Evolutionary conservation across 208 protist species (phyloP).

Genomic region (Plasmodiophora brassicae): DNA sequence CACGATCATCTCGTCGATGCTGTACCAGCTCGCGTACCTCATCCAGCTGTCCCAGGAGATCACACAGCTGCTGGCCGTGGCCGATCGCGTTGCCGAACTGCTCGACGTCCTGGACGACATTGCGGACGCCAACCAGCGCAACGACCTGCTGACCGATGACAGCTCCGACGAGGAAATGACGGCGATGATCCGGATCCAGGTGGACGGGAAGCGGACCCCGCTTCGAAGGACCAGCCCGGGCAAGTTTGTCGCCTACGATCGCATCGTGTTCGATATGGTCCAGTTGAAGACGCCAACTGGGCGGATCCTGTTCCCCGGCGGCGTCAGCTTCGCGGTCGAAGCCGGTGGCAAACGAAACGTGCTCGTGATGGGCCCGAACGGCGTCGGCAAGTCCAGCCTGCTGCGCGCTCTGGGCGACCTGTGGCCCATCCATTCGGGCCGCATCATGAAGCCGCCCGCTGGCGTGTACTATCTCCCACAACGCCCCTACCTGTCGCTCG

Average conservation of each 20-base stretch:
- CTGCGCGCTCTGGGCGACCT: neutral
- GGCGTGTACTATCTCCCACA: constrained; percentile 48
- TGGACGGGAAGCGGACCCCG: too few relatives aligned
- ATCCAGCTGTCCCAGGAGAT: neutral
- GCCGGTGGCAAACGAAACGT: neutral
- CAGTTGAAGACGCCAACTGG: neutral
- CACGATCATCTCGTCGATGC: neutral
- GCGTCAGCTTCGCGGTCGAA: neutral
- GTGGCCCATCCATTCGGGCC: neutral
- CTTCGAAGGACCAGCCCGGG: neutral
- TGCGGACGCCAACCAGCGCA: too few relatives aligned
- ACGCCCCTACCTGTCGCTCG: constrained; percentile 34
- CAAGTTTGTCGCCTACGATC: neutral
- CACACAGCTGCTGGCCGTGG: neutral
- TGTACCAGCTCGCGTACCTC: neutral
- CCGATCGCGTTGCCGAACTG: neutral
- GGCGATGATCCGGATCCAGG: neutral
- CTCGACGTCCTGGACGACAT: neutral
- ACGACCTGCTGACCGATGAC: neutral
- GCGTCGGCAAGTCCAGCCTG: neutral
- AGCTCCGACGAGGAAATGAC: neutral
- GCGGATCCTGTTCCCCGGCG: neutral
- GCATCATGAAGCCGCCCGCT: neutral
- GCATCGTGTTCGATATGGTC: neutral
- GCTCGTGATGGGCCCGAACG: neutral